Evolutionary conservation across 163 green algal species (phyloP), one percentile per base, ranked within the genome.

Genomic region (Prototheca cutis): DNA sequence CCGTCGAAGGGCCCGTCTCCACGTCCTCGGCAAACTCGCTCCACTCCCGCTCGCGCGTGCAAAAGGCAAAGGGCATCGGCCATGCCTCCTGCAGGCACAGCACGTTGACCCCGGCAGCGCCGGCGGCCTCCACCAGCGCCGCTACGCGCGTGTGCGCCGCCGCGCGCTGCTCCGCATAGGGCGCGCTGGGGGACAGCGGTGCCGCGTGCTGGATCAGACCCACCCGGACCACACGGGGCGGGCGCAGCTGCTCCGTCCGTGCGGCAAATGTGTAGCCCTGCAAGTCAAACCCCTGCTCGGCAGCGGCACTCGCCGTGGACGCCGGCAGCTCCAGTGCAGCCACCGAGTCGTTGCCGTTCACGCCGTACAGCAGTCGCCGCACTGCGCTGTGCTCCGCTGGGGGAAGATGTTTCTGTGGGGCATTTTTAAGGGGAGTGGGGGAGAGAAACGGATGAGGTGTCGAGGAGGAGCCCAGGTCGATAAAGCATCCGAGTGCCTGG

Each of bases 51-150:
- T 98, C 90, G 0, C 91, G 75, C 0, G 90, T 98, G 75, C 90
- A 97, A 64, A 98, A 95, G 21, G 78, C 91, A 78, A 98, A 98
- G 5, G 90, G 90, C 73, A 82, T 82, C 30, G 70, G 69, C 82
- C 86, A 95, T 1, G 79, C 78, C 68, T 97, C 90, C 65, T 97
- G 90, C 49, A 98, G 61, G 63, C 90, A 97, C 8, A 95, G 58
- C 3, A 83, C 67, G 25, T 97, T 88, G 25, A 94, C 90, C 1
- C 86, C 85, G 10, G 74, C 72, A 34, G 76, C 59, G 10, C 80
- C 90, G 3, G 90, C 91, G 4, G 75, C 66, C 7, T 91, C 71
- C 0, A 95, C 68, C 2, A 95, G 70, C 25, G 83, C 48, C 0
- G 31, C 49, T 4, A 93, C 70, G 0, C 80, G 73, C 1, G 74